Percentiles rank a stretch among this genome's conserved stretches.
phyloP scores from a whole-genome alignment of 2,329 filamentous ascomycete species.

The Aspergillus caelatus region DNA sequence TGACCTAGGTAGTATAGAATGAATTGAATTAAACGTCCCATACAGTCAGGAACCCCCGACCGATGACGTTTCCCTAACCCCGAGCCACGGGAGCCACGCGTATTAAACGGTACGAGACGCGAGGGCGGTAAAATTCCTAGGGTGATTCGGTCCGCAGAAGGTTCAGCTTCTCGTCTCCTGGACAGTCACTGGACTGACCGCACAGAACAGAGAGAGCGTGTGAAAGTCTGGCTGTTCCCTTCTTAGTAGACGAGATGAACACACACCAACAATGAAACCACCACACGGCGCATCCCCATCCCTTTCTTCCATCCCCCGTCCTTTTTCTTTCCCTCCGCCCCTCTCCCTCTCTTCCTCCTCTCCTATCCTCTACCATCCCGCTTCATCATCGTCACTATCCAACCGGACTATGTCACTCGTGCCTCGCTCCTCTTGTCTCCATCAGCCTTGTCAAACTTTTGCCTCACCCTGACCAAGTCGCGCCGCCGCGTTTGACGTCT shows the following conservation, averaged over 20 bases:
- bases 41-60: conserved; percentile 1
- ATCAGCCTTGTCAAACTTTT: conserved; percentile 32
- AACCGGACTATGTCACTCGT: conserved; percentile 36
- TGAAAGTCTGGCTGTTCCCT: conserved; percentile 27
- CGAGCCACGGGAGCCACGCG: not conserved
- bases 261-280: conserved; percentile 38
- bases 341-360: conserved; percentile 18
- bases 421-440: conserved; percentile 24
- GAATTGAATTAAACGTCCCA: not conserved
- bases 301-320: conserved; percentile 32
- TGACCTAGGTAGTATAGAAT: not conserved
- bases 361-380: conserved; percentile 16
- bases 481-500: conserved; percentile 24
- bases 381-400: conserved; percentile 16
- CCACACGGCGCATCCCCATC: conserved; percentile 28
- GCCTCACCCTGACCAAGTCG: conserved; percentile 36
- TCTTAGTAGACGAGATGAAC: conserved; percentile 25
- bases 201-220: conserved; percentile 14
- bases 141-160: conserved; percentile 2
- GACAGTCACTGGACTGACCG: conserved; percentile 24
- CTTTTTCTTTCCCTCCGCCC: conserved; percentile 21
- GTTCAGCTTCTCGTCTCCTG: conserved; percentile 17
- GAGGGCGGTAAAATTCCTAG: conserved; percentile 9
- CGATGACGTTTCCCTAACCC: not conserved
- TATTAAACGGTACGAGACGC: conserved; percentile 14